These are phyloP conservation scores for Quercus tomentella DNA, from an alignment of 331 rosid species.

Conservation along the genomic window DNA sequence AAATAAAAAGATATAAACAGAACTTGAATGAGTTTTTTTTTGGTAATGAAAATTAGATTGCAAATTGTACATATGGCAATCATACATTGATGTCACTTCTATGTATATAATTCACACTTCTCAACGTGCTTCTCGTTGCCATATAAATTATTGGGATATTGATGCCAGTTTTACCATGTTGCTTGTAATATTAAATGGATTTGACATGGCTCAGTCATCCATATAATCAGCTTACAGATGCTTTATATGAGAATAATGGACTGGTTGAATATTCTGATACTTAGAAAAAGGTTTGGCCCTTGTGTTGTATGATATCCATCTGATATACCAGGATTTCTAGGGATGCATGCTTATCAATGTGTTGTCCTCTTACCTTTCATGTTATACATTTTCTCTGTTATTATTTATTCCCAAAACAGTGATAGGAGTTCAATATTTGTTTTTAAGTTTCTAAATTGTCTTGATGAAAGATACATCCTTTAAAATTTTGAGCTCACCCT, in stretches of 20 bases:
- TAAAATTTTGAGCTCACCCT: slow-evolving; percentile 18
- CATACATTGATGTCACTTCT: neutral
- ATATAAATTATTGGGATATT: neutral
- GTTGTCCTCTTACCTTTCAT: neutral
- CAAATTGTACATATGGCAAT: neutral
- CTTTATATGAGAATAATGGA: neutral
- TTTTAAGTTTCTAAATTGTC: neutral
- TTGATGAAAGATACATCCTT: neutral
- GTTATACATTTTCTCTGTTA: neutral
- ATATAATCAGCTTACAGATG: neutral
- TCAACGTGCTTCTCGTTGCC: neutral
- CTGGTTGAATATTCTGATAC: neutral
- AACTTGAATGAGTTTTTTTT: neutral
- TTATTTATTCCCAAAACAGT: neutral
- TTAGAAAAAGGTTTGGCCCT: neutral
- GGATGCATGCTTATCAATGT: neutral
- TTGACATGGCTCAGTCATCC: neutral
- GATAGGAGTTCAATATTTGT: neutral
- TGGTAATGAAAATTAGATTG: neutral
- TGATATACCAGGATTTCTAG: neutral
- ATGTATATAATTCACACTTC: neutral
- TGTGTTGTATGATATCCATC: neutral
- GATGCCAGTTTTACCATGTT: neutral
- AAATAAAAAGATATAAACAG: neutral
- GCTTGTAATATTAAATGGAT: neutral